Base-by-base conservation (phyloP, 208 protist species). In the Herpetomonas tarakana region DNA sequence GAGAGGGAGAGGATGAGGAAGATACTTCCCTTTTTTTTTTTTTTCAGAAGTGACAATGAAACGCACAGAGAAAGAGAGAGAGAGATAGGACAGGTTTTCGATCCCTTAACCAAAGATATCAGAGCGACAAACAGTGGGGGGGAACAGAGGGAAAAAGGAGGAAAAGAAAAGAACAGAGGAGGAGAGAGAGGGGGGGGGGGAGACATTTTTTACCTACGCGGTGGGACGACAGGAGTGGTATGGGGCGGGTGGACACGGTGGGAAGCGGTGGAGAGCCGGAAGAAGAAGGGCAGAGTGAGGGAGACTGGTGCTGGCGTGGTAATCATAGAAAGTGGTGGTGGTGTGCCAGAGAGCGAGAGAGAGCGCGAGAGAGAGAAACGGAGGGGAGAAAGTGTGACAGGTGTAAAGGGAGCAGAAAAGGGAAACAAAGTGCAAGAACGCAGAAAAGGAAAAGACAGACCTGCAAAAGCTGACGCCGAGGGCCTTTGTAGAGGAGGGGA, bases 341-440 rank as follows among this genome's bases (percentile, higher is more conserved):
- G n/a, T n/a, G n/a, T n/a, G n/a, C n/a, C n/a, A n/a, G n/a, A n/a
- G n/a, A n/a, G n/a, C n/a, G n/a, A n/a, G n/a, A n/a, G n/a, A n/a
- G n/a, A n/a, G n/a, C 22, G 50, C 49, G 39, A 18, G 46, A 47
- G 67, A 67, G 46, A 72, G 50, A 61, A 25, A 62, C 3, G 44
- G 38, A 67, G 50, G 27, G 31, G 55, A 69, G 49, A 62, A 19
- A 39, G 45, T 54, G 21, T 51, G 31, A 24, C 29, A 44, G 26
- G 18, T 9, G 29, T 44, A 27, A 64, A 31, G 30, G 16, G 38
- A 52, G 30, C 18, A 18, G 18, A 52, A 52, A 35, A 24, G 52
- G 52, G 16, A 30, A 30, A 12, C 3, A 31, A 26, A 54, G 21
- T 25, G 45, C 22, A 54, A 26, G 26, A 54, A 54, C 50, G 18